Evolutionary conservation across 495 filamentous ascomycete genomes (phyloP).

Genomic region (Neurospora sp.): DNA sequence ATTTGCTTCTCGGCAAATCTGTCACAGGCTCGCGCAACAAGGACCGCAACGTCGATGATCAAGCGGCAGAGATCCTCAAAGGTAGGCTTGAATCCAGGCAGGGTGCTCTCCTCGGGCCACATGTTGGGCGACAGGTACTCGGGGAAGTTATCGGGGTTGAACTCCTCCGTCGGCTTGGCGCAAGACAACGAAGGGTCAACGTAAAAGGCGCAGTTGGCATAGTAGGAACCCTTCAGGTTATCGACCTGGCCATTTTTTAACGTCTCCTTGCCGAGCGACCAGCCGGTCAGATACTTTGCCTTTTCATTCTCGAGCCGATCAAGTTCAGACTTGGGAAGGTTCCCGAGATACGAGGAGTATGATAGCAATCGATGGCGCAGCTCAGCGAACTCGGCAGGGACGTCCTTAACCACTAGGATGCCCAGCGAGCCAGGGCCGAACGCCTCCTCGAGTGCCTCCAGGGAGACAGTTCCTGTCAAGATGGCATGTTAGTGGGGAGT

Average conservation of each 20-base stretch:
- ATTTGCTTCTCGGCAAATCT: constrained; percentile 71
- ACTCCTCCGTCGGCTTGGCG: constrained; percentile 46
- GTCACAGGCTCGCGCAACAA: constrained; percentile 85
- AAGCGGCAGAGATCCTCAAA: constrained; percentile 70
- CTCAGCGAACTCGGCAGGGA: constrained; percentile 56
- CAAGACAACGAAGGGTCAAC: constrained; percentile 53
- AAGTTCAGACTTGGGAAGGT: constrained; percentile 62
- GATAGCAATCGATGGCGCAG: constrained; percentile 69
- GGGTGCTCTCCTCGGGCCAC: constrained; percentile 59
- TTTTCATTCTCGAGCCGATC: constrained; percentile 59
- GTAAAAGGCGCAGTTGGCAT: constrained; percentile 93
- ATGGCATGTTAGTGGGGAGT: not conserved
- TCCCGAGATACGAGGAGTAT: constrained; percentile 81
- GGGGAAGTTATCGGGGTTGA: constrained; percentile 48
- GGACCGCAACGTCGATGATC: constrained; percentile 78
- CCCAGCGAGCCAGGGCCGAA: constrained; percentile 90
- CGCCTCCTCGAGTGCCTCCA: constrained; percentile 66
- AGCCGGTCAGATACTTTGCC: constrained; percentile 55
- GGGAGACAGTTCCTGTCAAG: constrained; percentile 51
- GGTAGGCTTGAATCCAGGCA: constrained; percentile 63
- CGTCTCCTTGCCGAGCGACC: constrained; percentile 89
- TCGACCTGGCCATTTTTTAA: constrained; percentile 83
- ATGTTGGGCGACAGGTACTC: constrained; percentile 61
- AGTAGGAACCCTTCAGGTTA: constrained; percentile 91
- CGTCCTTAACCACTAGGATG: constrained; percentile 82